Conservation (phyloP, 2,329 filamentous ascomycete genomes). For the Trichoderma arundinaceum region DNA sequence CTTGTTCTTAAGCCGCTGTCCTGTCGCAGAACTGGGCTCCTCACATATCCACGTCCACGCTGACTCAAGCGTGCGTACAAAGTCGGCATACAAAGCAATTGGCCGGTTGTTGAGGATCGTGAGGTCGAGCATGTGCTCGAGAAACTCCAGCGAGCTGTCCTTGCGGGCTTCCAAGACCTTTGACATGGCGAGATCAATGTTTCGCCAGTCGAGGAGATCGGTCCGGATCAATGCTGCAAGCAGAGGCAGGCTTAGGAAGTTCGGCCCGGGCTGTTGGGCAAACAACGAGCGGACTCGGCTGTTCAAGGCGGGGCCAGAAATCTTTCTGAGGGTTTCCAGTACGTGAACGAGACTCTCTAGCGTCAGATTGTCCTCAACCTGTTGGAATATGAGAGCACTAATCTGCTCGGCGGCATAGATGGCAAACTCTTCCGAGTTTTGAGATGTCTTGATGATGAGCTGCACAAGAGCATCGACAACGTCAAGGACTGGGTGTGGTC, state of each 20-base stretch:
- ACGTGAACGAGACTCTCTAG: constrained; percentile 68
- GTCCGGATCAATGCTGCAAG: constrained; percentile 63
- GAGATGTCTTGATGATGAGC: constrained; percentile 66
- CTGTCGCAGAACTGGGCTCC: constrained; percentile 67
- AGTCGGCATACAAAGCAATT: constrained; percentile 81
- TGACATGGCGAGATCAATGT: constrained; percentile 73
- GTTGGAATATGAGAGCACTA: constrained; percentile 60
- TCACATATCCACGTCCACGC: constrained; percentile 82
- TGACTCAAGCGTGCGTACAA: constrained; percentile 79
- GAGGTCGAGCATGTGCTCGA: constrained; percentile 79
- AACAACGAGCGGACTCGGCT: constrained; percentile 62
- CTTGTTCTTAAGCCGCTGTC: constrained; percentile 73
- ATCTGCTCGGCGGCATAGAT: constrained; percentile 66
- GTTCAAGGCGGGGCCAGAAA: constrained; percentile 60
- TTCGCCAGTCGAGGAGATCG: constrained; percentile 66
- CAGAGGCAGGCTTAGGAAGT: constrained; percentile 63
- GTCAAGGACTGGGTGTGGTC: constrained; percentile 65
- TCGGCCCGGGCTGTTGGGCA: constrained; percentile 60
- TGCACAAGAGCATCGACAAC: constrained; percentile 66
- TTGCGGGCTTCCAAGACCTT: constrained; percentile 75
- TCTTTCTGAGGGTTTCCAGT: constrained; percentile 64
- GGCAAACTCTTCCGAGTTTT: constrained; percentile 65
- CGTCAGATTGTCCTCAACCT: constrained; percentile 60
- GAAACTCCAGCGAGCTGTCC: constrained; percentile 74
- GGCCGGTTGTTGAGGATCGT: constrained; percentile 79